Evolutionary conservation across 768 basidiomycete genomes (phyloP).

Genomic region (Suillus ampliporus): DNA sequence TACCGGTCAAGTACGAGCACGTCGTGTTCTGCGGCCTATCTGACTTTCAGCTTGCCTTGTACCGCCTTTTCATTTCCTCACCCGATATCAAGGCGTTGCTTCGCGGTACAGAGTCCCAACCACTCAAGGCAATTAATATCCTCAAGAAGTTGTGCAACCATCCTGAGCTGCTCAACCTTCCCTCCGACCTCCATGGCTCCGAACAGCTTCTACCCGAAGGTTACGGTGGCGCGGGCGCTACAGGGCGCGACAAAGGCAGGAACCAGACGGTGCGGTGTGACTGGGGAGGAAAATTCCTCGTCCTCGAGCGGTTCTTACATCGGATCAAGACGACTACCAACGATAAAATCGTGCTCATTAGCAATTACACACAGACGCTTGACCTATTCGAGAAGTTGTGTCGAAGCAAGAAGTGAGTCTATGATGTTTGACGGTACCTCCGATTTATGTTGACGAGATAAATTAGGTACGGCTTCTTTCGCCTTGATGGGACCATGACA

Average conservation of each 20-base stretch:
- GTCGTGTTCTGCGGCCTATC: slow-evolving; percentile 93
- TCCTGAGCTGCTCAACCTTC: slow-evolving; percentile 87
- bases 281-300: slow-evolving; percentile 91
- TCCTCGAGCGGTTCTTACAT: slow-evolving; percentile 91
- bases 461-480: slow-evolving; percentile 83
- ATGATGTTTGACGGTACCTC: not conserved
- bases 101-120: slow-evolving; percentile 87
- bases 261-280: slow-evolving; percentile 68
- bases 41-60: slow-evolving; percentile 82
- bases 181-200: slow-evolving; percentile 82
- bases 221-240: slow-evolving; percentile 60
- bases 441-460: not conserved
- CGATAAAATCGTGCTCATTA: slow-evolving; percentile 96
- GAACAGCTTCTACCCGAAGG: slow-evolving; percentile 83
- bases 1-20: slow-evolving; percentile 99
- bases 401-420: slow-evolving; percentile 77
- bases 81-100: slow-evolving; percentile 91
- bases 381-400: slow-evolving; percentile 92
- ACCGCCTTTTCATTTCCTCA: slow-evolving; percentile 89
- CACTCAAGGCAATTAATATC: slow-evolving; percentile 94
- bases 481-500: slow-evolving; percentile 94
- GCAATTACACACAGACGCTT: slow-evolving; percentile 95
- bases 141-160: slow-evolving; percentile 97
- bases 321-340: slow-evolving; percentile 80
- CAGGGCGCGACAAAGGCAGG: slow-evolving; percentile 47